A percentile compares a stretch with the other conserved stretches of the same genome.
Conservation (phyloP, 148 eudicot genomes). For the Camellia granthamiana region DNA sequence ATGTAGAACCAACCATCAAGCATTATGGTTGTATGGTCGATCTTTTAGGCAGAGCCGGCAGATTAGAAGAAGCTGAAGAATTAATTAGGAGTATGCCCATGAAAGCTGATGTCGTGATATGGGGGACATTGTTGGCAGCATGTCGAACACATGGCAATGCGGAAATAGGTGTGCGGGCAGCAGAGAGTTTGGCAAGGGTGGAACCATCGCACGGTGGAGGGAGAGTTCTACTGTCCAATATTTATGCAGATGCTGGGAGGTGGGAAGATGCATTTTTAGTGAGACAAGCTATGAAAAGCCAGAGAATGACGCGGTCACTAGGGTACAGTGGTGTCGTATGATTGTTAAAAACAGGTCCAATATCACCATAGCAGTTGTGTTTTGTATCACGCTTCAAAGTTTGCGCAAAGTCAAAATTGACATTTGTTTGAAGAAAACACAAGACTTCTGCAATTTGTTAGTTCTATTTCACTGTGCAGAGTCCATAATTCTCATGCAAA, state of each 20-base stretch:
- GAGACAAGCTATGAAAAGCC: conserved; percentile 44
- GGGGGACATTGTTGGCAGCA: conserved; percentile 85
- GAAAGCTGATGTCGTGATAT: conserved; percentile 80
- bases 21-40: conserved; percentile 93
- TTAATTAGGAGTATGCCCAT: conserved; percentile 70
- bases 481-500: too few relatives aligned
- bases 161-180: conserved; percentile 66
- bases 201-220: conserved; percentile 76
- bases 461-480: too few relatives aligned
- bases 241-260: conserved; percentile 75
- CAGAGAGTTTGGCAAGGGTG: conserved; percentile 50
- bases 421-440: too few relatives aligned
- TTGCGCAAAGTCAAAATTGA: too few relatives aligned
- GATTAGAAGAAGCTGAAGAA: conserved; percentile 67
- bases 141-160: conserved; percentile 59
- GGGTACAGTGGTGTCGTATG: conserved; percentile 73
- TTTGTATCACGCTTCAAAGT: too few relatives aligned
- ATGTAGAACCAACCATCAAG: conserved; percentile 64
- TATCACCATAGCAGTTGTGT: too few relatives aligned
- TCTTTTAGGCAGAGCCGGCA: conserved; percentile 73
- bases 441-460: too few relatives aligned
- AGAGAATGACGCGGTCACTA: conserved; percentile 49
- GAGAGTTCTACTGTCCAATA: conserved; percentile 65
- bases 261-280: conserved; percentile 68
- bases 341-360: not conserved